Base-by-base conservation (phyloP, 306 rosid species). In the Alnus rubra region DNA sequence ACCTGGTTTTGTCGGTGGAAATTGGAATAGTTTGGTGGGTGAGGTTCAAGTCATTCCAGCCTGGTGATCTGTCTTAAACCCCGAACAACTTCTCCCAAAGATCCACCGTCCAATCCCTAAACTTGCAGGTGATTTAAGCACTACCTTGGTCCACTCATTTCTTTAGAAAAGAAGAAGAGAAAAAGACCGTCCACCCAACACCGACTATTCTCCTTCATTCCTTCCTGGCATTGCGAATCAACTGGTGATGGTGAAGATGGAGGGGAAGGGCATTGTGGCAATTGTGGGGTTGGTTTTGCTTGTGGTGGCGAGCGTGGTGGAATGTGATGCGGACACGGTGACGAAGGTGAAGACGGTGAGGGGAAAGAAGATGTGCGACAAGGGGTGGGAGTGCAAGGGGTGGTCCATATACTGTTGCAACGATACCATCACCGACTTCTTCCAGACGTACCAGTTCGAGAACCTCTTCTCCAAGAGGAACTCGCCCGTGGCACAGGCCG, bases 371-470 rank as follows among this genome's bases (percentile, higher is more conserved):
- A 58, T 88, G 6, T 95, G 99, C 65, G 82, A 74, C 56, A 77
- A 89, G 67, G 99, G 98, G 0, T 95, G 97, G 98, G 99, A 95
- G 82, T 95, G 99, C 15, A 68, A 75, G 52, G 88, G 80, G 0
- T 94, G 88, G 91, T 94, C 98, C 0, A 44, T 42, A 30, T 91
- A 60, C 72, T 95, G 99, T 18, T 95, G 99, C 51, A 95, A 95
- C 78, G 81, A 90, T 50, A 93, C 98, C 1, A 91, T 95, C 31
- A 48, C 89, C 1, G 97, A 95, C 48, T 82, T 74, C 69, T 95
- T 95, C 76, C 88, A 91, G 70, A 78, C 82, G 3, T 95, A 93
- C 77, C 98, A 95, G 79, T 95, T 95, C 42, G 99, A 95, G 93
- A 85, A 95, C 49, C 91, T 93, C 1, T 95, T 95, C 84, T 48